A percentile compares a stretch with the other conserved stretches of the same genome.
phyloP scores from a whole-genome alignment of 1,284 basidiomycete species.

The Cutaneotrichosporon cutaneum region DNA sequence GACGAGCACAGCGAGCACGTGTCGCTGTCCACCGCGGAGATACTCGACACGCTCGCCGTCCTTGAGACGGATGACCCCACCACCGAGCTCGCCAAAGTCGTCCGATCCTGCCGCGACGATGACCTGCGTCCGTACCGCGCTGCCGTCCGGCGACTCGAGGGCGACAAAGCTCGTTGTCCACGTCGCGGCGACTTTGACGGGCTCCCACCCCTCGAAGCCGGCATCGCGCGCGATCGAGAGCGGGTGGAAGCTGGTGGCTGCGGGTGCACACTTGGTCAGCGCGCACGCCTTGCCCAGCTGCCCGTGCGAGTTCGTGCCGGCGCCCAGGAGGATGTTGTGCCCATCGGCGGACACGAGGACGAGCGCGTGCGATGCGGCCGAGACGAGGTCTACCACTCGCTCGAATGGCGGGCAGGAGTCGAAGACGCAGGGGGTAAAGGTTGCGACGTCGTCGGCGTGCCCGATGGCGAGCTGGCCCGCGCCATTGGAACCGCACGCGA shows the following conservation, averaged over 20 bases:
- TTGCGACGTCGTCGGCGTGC: slow-evolving; percentile 61
- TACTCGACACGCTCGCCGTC: slow-evolving; percentile 36
- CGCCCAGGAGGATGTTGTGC: slow-evolving; percentile 32
- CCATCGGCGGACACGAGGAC: slow-evolving; percentile 24
- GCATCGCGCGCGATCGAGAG: slow-evolving; percentile 25
- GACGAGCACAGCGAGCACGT: slow-evolving; percentile 60
- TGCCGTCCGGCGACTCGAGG: slow-evolving; percentile 20
- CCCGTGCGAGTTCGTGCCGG: slow-evolving; percentile 46
- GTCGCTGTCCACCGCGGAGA: slow-evolving; percentile 68
- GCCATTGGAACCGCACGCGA: slow-evolving; percentile 72
- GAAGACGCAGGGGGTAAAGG: slow-evolving; percentile 57
- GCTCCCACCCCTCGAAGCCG: slow-evolving; percentile 31
- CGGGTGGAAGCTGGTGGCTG: slow-evolving; percentile 32
- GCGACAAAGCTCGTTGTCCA: slow-evolving; percentile 81
- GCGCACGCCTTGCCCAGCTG: slow-evolving; percentile 43
- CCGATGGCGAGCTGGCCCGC: slow-evolving; percentile 69
- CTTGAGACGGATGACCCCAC: slow-evolving; percentile 46
- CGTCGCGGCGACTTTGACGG: slow-evolving; percentile 59
- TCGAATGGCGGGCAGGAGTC: slow-evolving; percentile 24
- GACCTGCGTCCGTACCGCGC: slow-evolving; percentile 55
- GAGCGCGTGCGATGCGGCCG: slow-evolving; percentile 40
- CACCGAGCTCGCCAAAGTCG: slow-evolving; percentile 76
- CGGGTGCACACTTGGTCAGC: slow-evolving; percentile 29
- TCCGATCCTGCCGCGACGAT: slow-evolving; percentile 77
- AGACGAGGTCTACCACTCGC: slow-evolving; percentile 38